Evolutionary conservation across 768 basidiomycete genomes (phyloP), one percentile per base, ranked within the genome.

Genomic region (Leccinum rimulosum): DNA sequence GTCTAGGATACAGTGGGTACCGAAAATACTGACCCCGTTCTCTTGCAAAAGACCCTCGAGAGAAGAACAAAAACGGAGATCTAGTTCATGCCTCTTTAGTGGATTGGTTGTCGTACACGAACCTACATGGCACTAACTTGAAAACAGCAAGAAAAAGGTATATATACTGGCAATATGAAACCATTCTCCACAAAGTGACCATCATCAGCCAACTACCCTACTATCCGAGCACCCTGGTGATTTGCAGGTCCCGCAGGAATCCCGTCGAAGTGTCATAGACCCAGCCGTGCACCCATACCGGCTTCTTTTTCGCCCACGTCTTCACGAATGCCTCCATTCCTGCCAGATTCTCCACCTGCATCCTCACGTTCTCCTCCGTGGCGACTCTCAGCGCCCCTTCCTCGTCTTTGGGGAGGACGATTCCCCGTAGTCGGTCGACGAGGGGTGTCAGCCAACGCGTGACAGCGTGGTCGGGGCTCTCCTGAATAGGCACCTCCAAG

Each of bases 391-490:
- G 10, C 6, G 81, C 82, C 52, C 74, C 72, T 15, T 64, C 62
- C 0, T 57, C 52, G 0, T 64, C 48, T 0, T 0, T 0, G 7
- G 77, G 74, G 30, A 84, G 71, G 10, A 68, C 63, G 30, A 84
- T 74, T 2, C 72, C 67, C 33, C 66, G 74, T 64, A 81, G 80
- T 57, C 84, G 78, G 19, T 75, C 68, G 55, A 85, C 83, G 63
- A 93, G 80, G 1, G 91, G 88, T 25, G 79, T 81, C 47, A 93
- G 77, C 89, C 90, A 95, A 31, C 82, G 80, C 54, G 80, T 82
- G 65, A 94, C 27, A 82, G 79, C n/a, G 76, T 77, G 48, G 76
- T 73, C 35, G 71, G 71, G 30, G 77, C 70, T 19, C 75, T 69
- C 36, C 36, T 5, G 36, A 36, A 36, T 36, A 36, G 36, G 15